These are phyloP conservation scores for Fusarium mundagurra DNA, from an alignment of 2,329 filamentous ascomycete genomes.

Conservation along the genomic window DNA sequence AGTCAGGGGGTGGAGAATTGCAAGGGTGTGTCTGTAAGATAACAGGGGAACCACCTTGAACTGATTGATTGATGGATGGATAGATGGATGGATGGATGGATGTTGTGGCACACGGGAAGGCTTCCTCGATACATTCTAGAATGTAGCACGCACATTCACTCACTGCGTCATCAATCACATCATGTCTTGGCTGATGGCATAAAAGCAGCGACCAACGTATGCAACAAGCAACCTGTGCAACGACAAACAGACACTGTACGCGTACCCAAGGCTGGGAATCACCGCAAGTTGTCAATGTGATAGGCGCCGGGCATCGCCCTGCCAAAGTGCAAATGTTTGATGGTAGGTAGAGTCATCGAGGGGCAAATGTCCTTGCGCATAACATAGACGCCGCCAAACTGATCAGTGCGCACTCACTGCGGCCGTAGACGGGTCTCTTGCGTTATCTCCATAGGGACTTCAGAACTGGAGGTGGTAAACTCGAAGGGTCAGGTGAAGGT, in stretches of 20 bases:
- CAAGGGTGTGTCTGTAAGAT: conserved; percentile 24
- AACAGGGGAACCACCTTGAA: conserved; percentile 31
- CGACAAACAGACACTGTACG: neutral
- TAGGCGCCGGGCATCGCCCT: conserved; percentile 3
- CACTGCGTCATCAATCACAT: neutral
- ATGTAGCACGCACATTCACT: neutral
- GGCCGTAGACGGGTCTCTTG: neutral
- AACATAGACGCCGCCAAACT: neutral
- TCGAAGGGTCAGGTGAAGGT: conserved; percentile 13
- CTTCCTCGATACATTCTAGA: conserved; percentile 11
- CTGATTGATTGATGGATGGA: neutral
- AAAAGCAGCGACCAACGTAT: neutral
- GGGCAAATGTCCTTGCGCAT: neutral
- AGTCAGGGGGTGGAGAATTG: conserved; percentile 11
- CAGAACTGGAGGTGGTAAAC: conserved; percentile 1
- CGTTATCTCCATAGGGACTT: neutral
- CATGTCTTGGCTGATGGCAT: neutral
- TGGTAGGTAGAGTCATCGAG: neutral
- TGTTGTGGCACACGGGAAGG: neutral
- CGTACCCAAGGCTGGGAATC: neutral
- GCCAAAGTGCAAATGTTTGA: conserved; percentile 1
- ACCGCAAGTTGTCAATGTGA: neutral
- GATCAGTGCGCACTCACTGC: conserved; percentile 13
- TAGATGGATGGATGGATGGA: neutral
- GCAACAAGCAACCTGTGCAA: neutral